phyloP scores from a whole-genome alignment of 345 rosid species.

The Bretschneidera sinensis region DNA sequence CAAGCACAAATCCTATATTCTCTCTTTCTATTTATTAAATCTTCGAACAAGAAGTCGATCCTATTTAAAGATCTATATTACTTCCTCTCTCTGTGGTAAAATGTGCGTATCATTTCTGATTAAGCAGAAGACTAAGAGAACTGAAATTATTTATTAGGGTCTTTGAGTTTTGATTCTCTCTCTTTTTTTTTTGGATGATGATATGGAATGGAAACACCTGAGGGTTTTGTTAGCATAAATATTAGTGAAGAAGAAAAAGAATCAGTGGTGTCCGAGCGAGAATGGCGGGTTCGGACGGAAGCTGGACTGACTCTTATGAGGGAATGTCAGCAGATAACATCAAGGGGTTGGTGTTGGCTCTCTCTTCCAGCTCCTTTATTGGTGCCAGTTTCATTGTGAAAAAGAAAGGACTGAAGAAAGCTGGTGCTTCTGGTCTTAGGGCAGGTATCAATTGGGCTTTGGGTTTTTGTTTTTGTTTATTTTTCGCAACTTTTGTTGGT shows the following conservation, averaged over 20 bases:
- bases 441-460: slow-evolving; percentile 45
- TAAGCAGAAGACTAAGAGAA: not conserved
- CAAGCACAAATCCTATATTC: not conserved
- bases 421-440: slow-evolving; percentile 61
- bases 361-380: slow-evolving; percentile 78
- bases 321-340: slow-evolving; percentile 83
- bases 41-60: no score
- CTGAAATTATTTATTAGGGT: not conserved
- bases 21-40: no score
- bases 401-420: slow-evolving; percentile 84
- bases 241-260: not conserved
- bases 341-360: slow-evolving; percentile 76
- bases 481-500: no score
- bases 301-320: slow-evolving; percentile 45
- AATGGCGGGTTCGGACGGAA: slow-evolving; percentile 25
- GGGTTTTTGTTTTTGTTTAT: slow-evolving; percentile 2
- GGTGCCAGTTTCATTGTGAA: slow-evolving; percentile 89
- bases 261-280: not conserved
- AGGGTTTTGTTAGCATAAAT: not conserved
- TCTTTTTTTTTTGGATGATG: not conserved
- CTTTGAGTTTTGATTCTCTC: not conserved
- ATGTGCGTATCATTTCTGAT: no score
- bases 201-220: not conserved
- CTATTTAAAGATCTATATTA: no score
- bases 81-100: not conserved